Evolutionary conservation across 1,284 basidiomycete genomes (phyloP), one percentile per base, ranked within the genome.

Genomic region (Ustilago sp.): DNA sequence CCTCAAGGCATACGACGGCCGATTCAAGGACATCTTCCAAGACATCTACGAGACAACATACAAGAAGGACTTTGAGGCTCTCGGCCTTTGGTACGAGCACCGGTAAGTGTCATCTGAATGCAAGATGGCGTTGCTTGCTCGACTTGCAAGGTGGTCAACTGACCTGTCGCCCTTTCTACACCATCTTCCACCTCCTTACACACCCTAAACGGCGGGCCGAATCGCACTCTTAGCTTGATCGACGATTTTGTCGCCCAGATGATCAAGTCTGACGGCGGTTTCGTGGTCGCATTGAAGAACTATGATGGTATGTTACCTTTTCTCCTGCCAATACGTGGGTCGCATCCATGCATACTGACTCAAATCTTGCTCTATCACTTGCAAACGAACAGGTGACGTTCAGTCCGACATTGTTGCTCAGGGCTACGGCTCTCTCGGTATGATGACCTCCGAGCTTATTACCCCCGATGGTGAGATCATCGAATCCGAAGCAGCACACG

Each of bases 11-110:
- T 86, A 86, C 77, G 96, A 99, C 84, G 96, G 96, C 55, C 91
- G 94, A 54, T 99, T 98, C 91, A 98, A 98, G 89, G 97, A 99
- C 85, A 94, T 97, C 85, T 99, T 98, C 91, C 91, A 96, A 87
- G 93, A 95, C 81, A 91, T 98, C 82, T 98, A 94, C 87, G 92
- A 96, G 31, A 83, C 55, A 5, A 88, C 92, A 64, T 99, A 99
- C 90, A 92, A 93, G 88, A 79, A 89, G 23, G 89, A 91, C 68
- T 99, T 95, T 86, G 92, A 98, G 79, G 89, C 89, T 45, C 88
- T 90, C 12, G 92, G 92, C 11, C 92, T 98, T 83, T 98, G 95
- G 90, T 99, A 98, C 88, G 96, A 98, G 88, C 95, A 98, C 88
- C 93, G 97, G 54, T 85, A 39, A 39, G 38, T 39, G 38, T 17